Percentiles rank a stretch among this genome's conserved stretches.
Evolutionary conservation across 2,329 filamentous ascomycete genomes (phyloP).

Genomic region (Coccinonectria pachysandricola): DNA sequence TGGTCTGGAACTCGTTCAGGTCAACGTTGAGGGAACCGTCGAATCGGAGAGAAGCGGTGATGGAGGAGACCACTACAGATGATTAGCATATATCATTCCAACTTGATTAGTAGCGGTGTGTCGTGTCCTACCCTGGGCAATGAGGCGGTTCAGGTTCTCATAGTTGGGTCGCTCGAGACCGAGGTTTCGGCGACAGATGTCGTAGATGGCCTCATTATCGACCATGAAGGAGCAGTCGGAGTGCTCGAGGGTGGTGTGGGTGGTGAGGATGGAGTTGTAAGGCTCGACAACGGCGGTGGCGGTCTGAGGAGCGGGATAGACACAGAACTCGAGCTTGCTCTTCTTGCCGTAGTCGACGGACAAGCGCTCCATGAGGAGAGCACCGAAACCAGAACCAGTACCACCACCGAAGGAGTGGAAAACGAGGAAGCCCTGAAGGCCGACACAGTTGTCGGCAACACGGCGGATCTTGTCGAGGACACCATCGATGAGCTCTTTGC

Average conservation of each 20-base stretch:
- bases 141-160: conserved; percentile 97
- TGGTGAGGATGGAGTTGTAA: conserved; percentile 99
- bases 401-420: conserved; percentile 99
- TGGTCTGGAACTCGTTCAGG: conserved; percentile 99
- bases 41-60: conserved; percentile 96
- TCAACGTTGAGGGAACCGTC: conserved; percentile 98
- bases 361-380: conserved; percentile 95
- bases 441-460: conserved; percentile 94
- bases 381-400: conserved; percentile 97
- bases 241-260: conserved; percentile 98
- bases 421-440: conserved; percentile 97
- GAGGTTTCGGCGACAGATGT: conserved; percentile 96
- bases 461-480: conserved; percentile 96
- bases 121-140: conserved; percentile 79
- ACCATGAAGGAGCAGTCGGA: conserved; percentile 99
- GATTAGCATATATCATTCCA: too few relatives aligned
- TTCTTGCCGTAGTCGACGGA: conserved; percentile 99
- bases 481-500: conserved; percentile 98
- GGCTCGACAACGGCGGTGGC: conserved; percentile 97
- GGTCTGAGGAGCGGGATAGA: conserved; percentile 96
- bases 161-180: conserved; percentile 96
- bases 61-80: conserved; percentile 78
- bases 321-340: conserved; percentile 99
- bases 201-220: conserved; percentile 99
- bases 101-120: too few relatives aligned